Evolutionary conservation across 495 filamentous ascomycete genomes (phyloP).

Genomic region (Aspergillus nidulans): DNA sequence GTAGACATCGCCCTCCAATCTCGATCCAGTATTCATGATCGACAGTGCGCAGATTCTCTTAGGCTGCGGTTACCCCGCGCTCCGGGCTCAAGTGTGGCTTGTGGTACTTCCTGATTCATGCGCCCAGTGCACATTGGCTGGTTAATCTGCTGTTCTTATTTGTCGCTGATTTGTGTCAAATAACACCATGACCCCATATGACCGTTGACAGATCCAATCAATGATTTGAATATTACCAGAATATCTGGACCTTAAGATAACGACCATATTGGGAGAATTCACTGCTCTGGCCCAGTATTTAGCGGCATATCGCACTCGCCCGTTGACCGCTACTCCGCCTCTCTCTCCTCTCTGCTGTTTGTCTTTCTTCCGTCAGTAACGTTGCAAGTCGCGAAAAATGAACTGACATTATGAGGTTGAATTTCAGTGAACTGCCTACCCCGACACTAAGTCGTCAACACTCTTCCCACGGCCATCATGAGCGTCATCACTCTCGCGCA

Average conservation of each 20-base stretch:
- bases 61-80: not conserved
- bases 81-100: not conserved
- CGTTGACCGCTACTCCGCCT: slow-evolving; percentile 9
- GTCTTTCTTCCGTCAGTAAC: not conserved
- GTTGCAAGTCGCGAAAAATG: not conserved
- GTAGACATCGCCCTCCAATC: not conserved
- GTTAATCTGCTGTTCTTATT: not conserved
- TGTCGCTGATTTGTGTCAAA: not conserved
- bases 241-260: not conserved
- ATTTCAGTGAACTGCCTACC: slow-evolving; percentile 37
- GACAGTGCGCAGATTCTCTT: not conserved
- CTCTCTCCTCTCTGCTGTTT: not conserved
- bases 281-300: not conserved
- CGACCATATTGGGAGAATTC: not conserved
- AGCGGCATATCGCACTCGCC: not conserved
- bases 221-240: not conserved
- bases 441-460: slow-evolving; percentile 36
- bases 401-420: slow-evolving; percentile 25
- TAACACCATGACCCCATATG: too few species aligned
- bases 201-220: not conserved
- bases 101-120: not conserved
- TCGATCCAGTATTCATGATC: not conserved
- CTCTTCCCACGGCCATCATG: slow-evolving; percentile 21
- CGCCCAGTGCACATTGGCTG: not conserved
- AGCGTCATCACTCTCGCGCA: slow-evolving; percentile 28